phyloP scores from a whole-genome alignment of 1,139 yeast genomes.

The Yamadazyma dushanensis region DNA sequence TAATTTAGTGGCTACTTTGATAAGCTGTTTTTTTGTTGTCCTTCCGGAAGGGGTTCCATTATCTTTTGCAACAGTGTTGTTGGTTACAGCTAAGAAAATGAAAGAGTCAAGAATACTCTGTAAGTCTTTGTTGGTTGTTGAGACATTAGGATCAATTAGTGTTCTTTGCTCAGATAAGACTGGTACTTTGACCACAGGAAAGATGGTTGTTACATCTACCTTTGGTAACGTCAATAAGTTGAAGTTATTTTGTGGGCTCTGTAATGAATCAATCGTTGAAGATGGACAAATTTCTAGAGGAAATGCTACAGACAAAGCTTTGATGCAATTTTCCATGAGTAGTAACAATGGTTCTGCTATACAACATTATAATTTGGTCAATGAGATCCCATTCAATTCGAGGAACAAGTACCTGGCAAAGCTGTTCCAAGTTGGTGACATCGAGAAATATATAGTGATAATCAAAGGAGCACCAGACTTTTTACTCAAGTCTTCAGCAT shows the following conservation, averaged over 20 bases:
- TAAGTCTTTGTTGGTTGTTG: constrained; percentile 31
- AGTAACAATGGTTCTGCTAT: background rate
- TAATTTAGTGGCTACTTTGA: constrained; percentile 31
- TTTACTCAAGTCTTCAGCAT: constrained; percentile 33
- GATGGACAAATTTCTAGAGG: constrained; percentile 23
- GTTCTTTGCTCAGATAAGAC: constrained; percentile 38
- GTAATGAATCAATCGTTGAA: constrained; percentile 35
- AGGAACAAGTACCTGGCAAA: constrained; percentile 50
- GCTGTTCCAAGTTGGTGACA: constrained; percentile 19
- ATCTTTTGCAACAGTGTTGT: constrained; percentile 34
- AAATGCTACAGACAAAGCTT: constrained; percentile 52
- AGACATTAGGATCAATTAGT: constrained; percentile 36
- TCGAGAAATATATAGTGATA: constrained; percentile 24
- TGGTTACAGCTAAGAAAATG: constrained; percentile 33
- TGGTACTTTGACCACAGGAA: constrained; percentile 38
- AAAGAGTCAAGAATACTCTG: constrained; percentile 29
- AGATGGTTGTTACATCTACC: constrained; percentile 30
- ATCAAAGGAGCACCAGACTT: constrained; percentile 56
- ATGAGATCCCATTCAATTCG: constrained; percentile 47
- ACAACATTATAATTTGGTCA: constrained; percentile 12
- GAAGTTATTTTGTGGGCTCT: constrained; percentile 32
- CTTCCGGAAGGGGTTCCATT: constrained; percentile 40
- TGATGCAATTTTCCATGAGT: constrained; percentile 34
- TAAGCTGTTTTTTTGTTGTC: constrained; percentile 34
- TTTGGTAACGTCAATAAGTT: constrained; percentile 18